phyloP scores from a whole-genome alignment of 2,329 filamentous ascomycete species.

The Exserohilum turcica region DNA sequence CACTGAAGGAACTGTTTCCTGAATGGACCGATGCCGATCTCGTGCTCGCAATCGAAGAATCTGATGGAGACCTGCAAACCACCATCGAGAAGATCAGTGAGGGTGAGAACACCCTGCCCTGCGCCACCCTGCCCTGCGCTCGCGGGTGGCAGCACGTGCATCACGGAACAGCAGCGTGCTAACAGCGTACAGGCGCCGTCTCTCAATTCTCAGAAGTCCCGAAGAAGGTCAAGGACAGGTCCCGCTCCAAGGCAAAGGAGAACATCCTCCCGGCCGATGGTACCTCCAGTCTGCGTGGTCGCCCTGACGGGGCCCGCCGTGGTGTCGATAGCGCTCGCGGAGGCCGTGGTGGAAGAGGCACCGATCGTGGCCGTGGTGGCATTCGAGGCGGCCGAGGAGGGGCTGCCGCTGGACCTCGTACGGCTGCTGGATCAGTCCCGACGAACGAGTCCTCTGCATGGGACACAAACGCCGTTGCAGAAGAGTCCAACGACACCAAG shows the following conservation, averaged over 20 bases:
- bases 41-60: conserved; percentile 89
- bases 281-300: conserved; percentile 30
- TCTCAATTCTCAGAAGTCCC: conserved; percentile 81
- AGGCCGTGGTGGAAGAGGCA: conserved; percentile 58
- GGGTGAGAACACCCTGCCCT: conserved; percentile 58
- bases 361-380: conserved; percentile 60
- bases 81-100: conserved; percentile 80
- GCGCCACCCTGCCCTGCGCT: conserved; percentile 4
- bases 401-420: conserved; percentile 66
- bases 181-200: conserved; percentile 65
- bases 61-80: conserved; percentile 72
- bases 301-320: conserved; percentile 31
- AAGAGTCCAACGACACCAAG: conserved; percentile 28
- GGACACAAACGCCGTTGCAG: conserved; percentile 52
- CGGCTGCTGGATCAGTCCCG: conserved; percentile 64
- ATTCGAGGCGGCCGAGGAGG: conserved; percentile 66
- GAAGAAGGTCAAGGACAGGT: conserved; percentile 73
- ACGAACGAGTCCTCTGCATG: conserved; percentile 72
- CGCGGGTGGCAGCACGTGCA: conserved; percentile 4
- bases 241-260: conserved; percentile 74
- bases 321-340: conserved; percentile 49
- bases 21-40: conserved; percentile 96
- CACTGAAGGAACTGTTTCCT: conserved; percentile 90
- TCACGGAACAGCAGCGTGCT: conserved; percentile 7
- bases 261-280: conserved; percentile 60